Conservation (phyloP, 495 filamentous ascomycete genomes). For the Neurospora sp. region DNA sequence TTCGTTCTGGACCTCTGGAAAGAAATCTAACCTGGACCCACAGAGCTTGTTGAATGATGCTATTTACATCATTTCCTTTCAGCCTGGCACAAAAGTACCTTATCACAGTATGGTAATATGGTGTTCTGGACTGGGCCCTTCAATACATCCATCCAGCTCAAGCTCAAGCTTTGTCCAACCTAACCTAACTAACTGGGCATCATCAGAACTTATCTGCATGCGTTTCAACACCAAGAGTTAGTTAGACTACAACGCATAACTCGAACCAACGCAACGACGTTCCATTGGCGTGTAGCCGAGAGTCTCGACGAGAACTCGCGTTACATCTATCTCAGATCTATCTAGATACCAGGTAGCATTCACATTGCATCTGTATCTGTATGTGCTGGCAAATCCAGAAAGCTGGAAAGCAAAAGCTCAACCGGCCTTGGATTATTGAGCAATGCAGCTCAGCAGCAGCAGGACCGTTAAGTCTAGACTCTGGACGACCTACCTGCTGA, state of each 20-base stretch:
- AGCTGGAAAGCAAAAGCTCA: too few relatives aligned
- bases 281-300: background rate
- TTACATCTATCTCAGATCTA: background rate
- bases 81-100: too few relatives aligned
- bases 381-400: too few relatives aligned
- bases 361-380: background rate
- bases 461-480: background rate
- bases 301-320: too few relatives aligned
- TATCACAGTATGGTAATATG: too few relatives aligned
- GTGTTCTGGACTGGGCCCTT: too few relatives aligned
- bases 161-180: background rate
- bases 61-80: too few relatives aligned
- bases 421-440: too few relatives aligned
- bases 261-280: background rate
- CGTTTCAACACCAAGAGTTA: background rate
- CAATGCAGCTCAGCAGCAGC: too few relatives aligned
- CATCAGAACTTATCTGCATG: background rate
- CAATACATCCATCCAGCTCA: background rate
- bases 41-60: too few relatives aligned
- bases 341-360: background rate
- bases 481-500: background rate
- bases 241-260: background rate
- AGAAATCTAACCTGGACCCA: too few relatives aligned
- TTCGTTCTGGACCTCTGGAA: too few relatives aligned
- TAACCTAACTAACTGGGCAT: background rate